A percentile compares a stretch with the other conserved stretches of the same genome.
These are phyloP conservation scores for Fraxinus nigra DNA, from an alignment of 305 asterid genomes.

Conservation along the genomic window DNA sequence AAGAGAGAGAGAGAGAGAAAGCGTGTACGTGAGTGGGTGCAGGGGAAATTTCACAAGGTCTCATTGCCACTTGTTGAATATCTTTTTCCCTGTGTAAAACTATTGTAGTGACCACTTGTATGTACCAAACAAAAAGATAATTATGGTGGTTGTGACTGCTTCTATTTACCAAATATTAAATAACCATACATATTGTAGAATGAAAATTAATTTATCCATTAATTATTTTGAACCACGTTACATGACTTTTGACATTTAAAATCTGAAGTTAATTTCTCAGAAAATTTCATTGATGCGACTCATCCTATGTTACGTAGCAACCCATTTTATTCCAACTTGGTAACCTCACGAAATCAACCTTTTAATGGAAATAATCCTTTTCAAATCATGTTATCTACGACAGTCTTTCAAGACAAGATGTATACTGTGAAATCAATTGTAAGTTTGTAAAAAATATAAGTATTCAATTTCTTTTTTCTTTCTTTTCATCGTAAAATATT, in stretches of 20 bases:
- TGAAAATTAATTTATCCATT: neutral
- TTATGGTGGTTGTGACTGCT: slow-evolving; percentile 14
- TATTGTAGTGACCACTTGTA: slow-evolving; percentile 23
- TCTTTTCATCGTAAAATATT: neutral
- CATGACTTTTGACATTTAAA: neutral
- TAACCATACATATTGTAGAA: neutral
- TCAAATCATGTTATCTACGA: neutral
- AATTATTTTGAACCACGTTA: neutral
- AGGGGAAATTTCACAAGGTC: slow-evolving; percentile 7
- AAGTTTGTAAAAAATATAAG: neutral
- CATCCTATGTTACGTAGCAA: neutral
- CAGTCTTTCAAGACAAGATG: neutral
- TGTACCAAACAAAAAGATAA: slow-evolving; percentile 10
- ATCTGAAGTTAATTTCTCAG: neutral
- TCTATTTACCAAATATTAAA: neutral
- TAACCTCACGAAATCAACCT: neutral
- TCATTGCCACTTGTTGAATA: neutral
- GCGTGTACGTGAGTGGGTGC: slow-evolving; percentile 21
- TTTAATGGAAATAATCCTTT: neutral
- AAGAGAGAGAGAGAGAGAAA: neutral
- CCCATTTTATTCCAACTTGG: neutral
- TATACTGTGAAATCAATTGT: neutral
- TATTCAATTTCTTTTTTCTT: neutral
- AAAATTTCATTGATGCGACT: neutral
- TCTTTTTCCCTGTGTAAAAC: slow-evolving; percentile 10